A percentile compares a stretch with the other conserved stretches of the same genome.
These are phyloP conservation scores for Novakomyces olei DNA, from an alignment of 805 yeast genomes.

Conservation along the genomic window DNA sequence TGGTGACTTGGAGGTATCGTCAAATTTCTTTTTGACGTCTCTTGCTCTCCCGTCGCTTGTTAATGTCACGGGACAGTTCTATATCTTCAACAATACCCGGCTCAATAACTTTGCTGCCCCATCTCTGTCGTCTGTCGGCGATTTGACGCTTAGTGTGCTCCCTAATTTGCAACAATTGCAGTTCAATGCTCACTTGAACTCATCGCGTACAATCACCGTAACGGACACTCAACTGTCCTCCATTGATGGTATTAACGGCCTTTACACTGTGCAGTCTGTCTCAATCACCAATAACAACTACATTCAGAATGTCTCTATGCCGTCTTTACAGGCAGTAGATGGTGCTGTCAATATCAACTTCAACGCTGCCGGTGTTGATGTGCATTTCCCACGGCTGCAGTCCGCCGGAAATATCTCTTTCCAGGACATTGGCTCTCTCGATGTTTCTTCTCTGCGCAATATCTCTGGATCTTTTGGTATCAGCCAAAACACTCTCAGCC, in stretches of 20 bases:
- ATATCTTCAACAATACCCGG: slow-evolving; percentile 27
- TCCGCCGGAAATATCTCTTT: slow-evolving; percentile 80
- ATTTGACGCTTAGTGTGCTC: background rate
- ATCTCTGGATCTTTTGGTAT: slow-evolving; percentile 71
- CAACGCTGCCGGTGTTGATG: slow-evolving; percentile 62
- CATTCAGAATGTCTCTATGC: slow-evolving; percentile 41
- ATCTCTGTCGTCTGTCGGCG: background rate
- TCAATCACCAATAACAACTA: slow-evolving; percentile 78
- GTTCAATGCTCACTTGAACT: background rate
- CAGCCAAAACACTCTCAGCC: slow-evolving; percentile 39
- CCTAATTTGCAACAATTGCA: slow-evolving; percentile 2
- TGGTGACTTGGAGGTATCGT: slow-evolving; percentile 49
- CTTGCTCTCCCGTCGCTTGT: slow-evolving; percentile 63
- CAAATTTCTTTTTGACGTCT: slow-evolving; percentile 38
- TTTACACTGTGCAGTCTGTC: slow-evolving; percentile 35
- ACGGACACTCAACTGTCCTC: slow-evolving; percentile 3
- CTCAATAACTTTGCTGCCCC: slow-evolving; percentile 1
- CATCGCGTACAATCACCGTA: background rate
- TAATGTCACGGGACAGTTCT: slow-evolving; percentile 50
- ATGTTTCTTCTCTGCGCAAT: slow-evolving; percentile 40
- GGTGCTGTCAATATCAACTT: slow-evolving; percentile 51
- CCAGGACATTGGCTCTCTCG: slow-evolving; percentile 55
- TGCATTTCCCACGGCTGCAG: slow-evolving; percentile 27
- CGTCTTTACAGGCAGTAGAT: slow-evolving; percentile 47
- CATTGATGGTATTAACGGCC: slow-evolving; percentile 22